Base-by-base conservation (phyloP, 73 alveolate genomes). In the Symbiodinium pilosum region DNA sequence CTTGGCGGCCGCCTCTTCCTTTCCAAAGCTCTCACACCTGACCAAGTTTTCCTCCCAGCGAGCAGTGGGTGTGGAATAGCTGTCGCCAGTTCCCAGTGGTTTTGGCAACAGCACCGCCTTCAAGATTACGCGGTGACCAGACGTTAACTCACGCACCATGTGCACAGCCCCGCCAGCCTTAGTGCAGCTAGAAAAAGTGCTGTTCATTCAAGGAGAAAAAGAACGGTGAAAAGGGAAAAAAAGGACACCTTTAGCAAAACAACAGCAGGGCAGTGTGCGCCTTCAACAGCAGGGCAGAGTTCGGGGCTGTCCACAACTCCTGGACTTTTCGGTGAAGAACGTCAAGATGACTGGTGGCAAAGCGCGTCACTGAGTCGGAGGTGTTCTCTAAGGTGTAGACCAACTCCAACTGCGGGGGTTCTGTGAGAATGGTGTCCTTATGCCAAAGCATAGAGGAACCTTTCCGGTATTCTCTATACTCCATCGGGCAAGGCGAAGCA, bases 141-240 rank as follows among this genome's bases (percentile, higher is more conserved):
- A 24, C 54, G 71, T 91, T 43, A 91, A 77, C 77, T 91, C 97
- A 16, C 54, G 47, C 40, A 91, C 97, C 97, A 91, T 91, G 88
- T 91, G 97, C 43, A 91, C 97, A 28, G 97, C 89, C 30, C 97
- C 97, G 16, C 88, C 88, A 14, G 97, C 97, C 97, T 91, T 40
- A 21, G 8, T 51, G 36, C 38, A 42, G 21, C 20, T 12, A 1
- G 75, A 4, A 51, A 16, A 24, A 51, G 28, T 16, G 68, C 28
- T 51, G 68, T 51, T 51, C 68, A 16, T 26, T 26, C 32, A 64
- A 16, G 7, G 83, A n/a, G 32, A 64, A 16, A 30, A 16, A 20
- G 83, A 30, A 64, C 26, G 26, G 3, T 24, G 0, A 64, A 12
- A n/a, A 64, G 39, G 16, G 21, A 11, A 4, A 39, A 28, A 28